Evolutionary conservation across 1,284 basidiomycete genomes (phyloP), one percentile per base, ranked within the genome.

Genomic region (Fomitopsis pinicola): DNA sequence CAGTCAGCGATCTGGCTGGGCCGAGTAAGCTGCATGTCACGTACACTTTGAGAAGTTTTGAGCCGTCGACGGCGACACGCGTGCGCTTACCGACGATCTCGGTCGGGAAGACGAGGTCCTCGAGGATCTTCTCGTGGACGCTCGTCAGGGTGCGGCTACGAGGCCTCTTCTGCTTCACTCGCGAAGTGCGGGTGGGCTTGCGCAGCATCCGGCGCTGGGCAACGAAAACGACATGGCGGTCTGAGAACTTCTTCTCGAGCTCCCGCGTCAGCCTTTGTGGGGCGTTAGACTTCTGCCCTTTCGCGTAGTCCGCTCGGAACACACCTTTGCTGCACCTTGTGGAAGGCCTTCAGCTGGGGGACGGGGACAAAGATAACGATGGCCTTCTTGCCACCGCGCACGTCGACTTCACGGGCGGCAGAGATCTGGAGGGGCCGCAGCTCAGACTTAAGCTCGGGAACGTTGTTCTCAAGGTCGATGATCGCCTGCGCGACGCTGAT

Each of bases 241-340:
- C 95, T 59, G 96, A 95, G 83, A 99, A 98, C 83, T 99, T 99
- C 89, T 99, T 99, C 88, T 99, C 97, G 74, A 99, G 88, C 79
- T 99, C 97, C 65, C 96, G 91, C 69, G 95, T 98, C 75, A 99
- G 90, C 78, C 96, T 98, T 40, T 35, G 36, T 9, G 17, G 15
- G 17, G 28, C 44, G 58, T 45, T 35, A 55, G 42, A 36, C 30
- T 33, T 40, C 12, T 17, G n/a, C 26, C 14, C 19, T 26, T 5
- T 14, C 10, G 30, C 35, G 58, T n/a, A 2, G 42, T 8, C 9
- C 14, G 50, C 40, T 30, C 26, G 15, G 12, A 12, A 58, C 91
- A 72, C 76, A 98, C 96, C 97, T 92, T 77, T 89, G 89, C 83
- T 99, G 97, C 72, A 99, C 85, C 82, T 97, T 99, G 84, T 93